phyloP scores from a whole-genome alignment of 495 filamentous ascomycete species.

The Physcia stellaris region DNA sequence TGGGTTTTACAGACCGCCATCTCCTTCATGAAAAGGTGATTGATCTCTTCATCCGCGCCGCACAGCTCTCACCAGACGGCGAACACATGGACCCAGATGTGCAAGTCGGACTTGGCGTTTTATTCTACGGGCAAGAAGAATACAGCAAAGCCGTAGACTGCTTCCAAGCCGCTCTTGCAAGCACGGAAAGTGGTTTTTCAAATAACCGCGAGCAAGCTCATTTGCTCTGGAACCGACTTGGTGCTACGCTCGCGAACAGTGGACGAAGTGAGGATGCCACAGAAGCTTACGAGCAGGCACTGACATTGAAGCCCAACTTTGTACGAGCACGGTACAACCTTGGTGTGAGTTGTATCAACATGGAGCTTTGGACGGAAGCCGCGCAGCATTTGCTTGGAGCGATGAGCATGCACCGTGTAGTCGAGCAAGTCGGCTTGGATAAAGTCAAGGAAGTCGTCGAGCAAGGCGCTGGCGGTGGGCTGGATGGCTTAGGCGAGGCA shows the following conservation, averaged over 20 bases:
- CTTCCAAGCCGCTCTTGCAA: slow-evolving; percentile 78
- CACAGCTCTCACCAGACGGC: slow-evolving; percentile 77
- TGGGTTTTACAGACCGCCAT: slow-evolving; percentile 87
- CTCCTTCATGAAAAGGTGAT: slow-evolving; percentile 83
- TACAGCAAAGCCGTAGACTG: slow-evolving; percentile 99
- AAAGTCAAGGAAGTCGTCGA: slow-evolving; percentile 71
- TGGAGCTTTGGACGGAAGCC: slow-evolving; percentile 84
- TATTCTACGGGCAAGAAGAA: slow-evolving; percentile 96
- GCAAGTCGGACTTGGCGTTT: slow-evolving; percentile 89
- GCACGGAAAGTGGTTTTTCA: slow-evolving; percentile 59
- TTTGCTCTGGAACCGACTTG: slow-evolving; percentile 94
- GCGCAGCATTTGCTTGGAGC: slow-evolving; percentile 90
- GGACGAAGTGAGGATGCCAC: slow-evolving; percentile 91
- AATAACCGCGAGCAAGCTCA: slow-evolving; percentile 72
- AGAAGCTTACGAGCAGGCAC: slow-evolving; percentile 84
- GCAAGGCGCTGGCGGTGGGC: slow-evolving; percentile 25
- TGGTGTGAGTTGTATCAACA: slow-evolving; percentile 93
- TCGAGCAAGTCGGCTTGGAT: slow-evolving; percentile 72
- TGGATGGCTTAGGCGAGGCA: slow-evolving; percentile 39
- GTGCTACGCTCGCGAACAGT: slow-evolving; percentile 89
- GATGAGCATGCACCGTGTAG: slow-evolving; percentile 89
- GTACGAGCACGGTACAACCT: slow-evolving; percentile 95
- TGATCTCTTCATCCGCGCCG: slow-evolving; percentile 77
- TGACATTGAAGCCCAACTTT: slow-evolving; percentile 84
- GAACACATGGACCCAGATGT: slow-evolving; percentile 94